Evolutionary conservation across 1,139 yeast species (phyloP).

Genomic region (Candida neerlandica): DNA sequence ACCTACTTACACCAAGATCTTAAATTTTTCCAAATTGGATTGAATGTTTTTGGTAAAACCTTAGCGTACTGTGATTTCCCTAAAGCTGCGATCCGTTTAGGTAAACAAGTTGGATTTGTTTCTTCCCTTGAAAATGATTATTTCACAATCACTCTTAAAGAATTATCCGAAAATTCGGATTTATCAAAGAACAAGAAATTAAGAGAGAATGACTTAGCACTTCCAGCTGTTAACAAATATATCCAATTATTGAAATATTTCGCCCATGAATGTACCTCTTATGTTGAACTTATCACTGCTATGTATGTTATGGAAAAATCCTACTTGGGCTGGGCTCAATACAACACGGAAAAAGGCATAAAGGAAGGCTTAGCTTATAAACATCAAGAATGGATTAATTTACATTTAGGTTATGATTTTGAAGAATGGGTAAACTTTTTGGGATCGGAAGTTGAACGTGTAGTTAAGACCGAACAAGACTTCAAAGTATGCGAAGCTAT

Average conservation of each 20-base stretch:
- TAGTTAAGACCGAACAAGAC: slow-evolving; percentile 19
- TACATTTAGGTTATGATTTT: slow-evolving; percentile 52
- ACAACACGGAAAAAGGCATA: slow-evolving; percentile 23
- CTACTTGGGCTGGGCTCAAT: slow-evolving; percentile 55
- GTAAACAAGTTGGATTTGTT: slow-evolving; percentile 55
- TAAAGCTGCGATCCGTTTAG: slow-evolving; percentile 37
- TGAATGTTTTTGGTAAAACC: slow-evolving; percentile 47
- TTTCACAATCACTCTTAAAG: slow-evolving; percentile 36
- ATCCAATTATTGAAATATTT: slow-evolving; percentile 35
- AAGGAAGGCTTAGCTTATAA: slow-evolving; percentile 42
- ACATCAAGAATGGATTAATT: slow-evolving; percentile 51
- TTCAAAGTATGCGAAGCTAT: slow-evolving; percentile 28
- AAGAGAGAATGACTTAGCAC: slow-evolving; percentile 19
- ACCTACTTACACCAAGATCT: slow-evolving; percentile 53
- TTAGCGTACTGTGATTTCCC: slow-evolving; percentile 46
- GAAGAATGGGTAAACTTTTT: slow-evolving; percentile 50
- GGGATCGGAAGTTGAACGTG: slow-evolving; percentile 45
- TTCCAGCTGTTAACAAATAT: slow-evolving; percentile 42
- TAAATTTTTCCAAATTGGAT: slow-evolving; percentile 46
- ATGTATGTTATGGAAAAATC: slow-evolving; percentile 52
- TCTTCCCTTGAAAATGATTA: slow-evolving; percentile 52
- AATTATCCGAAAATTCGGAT: slow-evolving; percentile 23
- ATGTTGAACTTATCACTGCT: slow-evolving; percentile 48
- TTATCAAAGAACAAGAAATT: slow-evolving; percentile 22
- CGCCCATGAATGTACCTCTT: slow-evolving; percentile 30